Evolutionary conservation across 2,329 filamentous ascomycete species (phyloP).

Genomic region (Talaromyces sp.): DNA sequence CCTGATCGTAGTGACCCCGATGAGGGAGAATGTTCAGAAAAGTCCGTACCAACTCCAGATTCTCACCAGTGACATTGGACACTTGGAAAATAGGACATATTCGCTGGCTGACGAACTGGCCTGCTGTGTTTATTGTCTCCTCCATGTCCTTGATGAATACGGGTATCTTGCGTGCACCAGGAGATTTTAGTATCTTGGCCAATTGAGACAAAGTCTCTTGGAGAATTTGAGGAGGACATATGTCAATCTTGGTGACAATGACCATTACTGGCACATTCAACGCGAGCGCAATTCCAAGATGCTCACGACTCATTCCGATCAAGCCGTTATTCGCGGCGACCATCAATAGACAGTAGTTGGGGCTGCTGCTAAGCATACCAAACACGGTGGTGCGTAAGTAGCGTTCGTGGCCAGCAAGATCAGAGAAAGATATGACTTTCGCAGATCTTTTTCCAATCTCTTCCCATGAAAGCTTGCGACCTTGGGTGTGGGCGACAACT

Average conservation of each 20-base stretch:
- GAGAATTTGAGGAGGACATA: conserved; percentile 92
- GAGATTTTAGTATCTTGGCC: conserved; percentile 89
- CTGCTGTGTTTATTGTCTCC: conserved; percentile 91
- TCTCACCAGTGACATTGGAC: conserved; percentile 93
- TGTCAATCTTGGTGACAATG: conserved; percentile 96
- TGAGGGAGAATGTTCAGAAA: conserved; percentile 96
- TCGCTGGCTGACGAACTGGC: conserved; percentile 90
- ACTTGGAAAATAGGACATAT: conserved; percentile 98
- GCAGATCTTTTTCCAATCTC: conserved; percentile 93
- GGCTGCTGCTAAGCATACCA: conserved; percentile 88
- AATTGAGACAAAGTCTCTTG: conserved; percentile 91
- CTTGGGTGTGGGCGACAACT: conserved; percentile 79
- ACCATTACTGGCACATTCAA: conserved; percentile 98
- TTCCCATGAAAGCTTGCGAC: conserved; percentile 90
- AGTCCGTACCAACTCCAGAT: conserved; percentile 83
- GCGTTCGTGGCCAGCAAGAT: conserved; percentile 91
- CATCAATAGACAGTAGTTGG: conserved; percentile 97
- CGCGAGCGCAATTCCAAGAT: conserved; percentile 89
- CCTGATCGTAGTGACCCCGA: conserved; percentile 86
- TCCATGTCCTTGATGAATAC: conserved; percentile 92
- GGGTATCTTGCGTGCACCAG: conserved; percentile 90
- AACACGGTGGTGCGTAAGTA: conserved; percentile 97
- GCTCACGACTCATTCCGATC: conserved; percentile 98
- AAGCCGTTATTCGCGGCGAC: conserved; percentile 97
- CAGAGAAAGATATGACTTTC: conserved; percentile 96